These are phyloP conservation scores for Didymella pinodella DNA, from an alignment of 2,329 filamentous ascomycete genomes.

Conservation along the genomic window DNA sequence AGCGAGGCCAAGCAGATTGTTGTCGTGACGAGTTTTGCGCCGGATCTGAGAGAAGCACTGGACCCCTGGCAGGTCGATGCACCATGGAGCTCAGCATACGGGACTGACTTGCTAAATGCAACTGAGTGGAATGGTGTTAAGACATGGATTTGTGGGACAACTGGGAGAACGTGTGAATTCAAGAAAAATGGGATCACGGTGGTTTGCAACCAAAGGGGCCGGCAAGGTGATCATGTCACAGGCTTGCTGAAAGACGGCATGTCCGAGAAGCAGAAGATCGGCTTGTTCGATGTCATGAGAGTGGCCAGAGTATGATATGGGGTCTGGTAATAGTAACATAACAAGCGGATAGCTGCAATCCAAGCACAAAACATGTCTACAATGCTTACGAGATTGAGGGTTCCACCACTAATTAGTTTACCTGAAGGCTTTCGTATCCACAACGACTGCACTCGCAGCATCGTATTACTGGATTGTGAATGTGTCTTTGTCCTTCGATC, in stretches of 20 bases:
- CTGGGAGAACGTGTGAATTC: constrained; percentile 56
- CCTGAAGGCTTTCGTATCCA: too few relatives aligned
- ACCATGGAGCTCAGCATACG: constrained; percentile 61
- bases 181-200: constrained; percentile 46
- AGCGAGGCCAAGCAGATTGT: constrained; percentile 48
- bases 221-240: constrained; percentile 42
- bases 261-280: constrained; percentile 38
- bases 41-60: constrained; percentile 59
- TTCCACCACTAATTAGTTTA: too few relatives aligned
- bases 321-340: too few relatives aligned
- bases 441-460: too few relatives aligned
- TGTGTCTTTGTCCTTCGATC: too few relatives aligned
- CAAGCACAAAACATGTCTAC: too few relatives aligned
- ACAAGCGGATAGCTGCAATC: too few relatives aligned
- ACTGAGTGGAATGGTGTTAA: constrained; percentile 56
- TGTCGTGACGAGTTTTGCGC: constrained; percentile 66
- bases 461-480: too few relatives aligned
- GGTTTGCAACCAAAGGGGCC: constrained; percentile 57
- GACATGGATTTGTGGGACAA: constrained; percentile 58
- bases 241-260: constrained; percentile 37
- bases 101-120: constrained; percentile 57
- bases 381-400: too few relatives aligned
- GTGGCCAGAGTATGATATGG: constrained; percentile 27
- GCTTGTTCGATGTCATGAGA: constrained; percentile 40
- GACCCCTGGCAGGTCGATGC: constrained; percentile 59